A percentile compares a stretch with the other conserved stretches of the same genome.
Evolutionary conservation across 495 filamentous ascomycete species (phyloP).

Genomic region (Xylaria nigripes): DNA sequence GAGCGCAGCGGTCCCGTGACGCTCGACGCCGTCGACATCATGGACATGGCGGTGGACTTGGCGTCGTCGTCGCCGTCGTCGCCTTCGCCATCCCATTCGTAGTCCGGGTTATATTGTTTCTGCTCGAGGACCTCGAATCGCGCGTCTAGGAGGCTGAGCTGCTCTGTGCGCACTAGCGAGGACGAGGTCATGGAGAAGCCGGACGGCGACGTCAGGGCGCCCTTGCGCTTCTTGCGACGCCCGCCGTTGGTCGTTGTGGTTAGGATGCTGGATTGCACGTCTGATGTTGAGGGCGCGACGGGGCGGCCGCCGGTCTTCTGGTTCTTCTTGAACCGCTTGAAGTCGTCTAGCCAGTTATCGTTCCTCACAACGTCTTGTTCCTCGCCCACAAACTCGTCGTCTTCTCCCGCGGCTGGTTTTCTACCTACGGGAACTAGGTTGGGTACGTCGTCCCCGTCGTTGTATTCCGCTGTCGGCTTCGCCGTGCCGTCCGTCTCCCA

Average conservation of each 20-base stretch:
- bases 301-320: conserved; percentile 41
- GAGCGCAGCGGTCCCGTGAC: conserved; percentile 50
- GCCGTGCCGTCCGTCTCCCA: conserved; percentile 95
- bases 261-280: conserved; percentile 65
- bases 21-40: conserved; percentile 41
- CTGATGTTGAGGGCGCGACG: conserved; percentile 43
- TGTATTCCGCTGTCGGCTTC: conserved; percentile 51
- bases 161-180: conserved; percentile 77
- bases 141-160: conserved; percentile 74
- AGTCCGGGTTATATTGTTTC: conserved; percentile 63
- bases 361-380: conserved; percentile 37
- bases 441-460: conserved; percentile 39
- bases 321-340: conserved; percentile 80
- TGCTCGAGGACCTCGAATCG: conserved; percentile 88
- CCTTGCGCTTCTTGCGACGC: conserved; percentile 81
- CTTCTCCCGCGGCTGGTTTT: conserved; percentile 20
- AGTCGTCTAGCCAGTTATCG: conserved; percentile 80
- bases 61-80: conserved; percentile 44
- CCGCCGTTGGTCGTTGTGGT: conserved; percentile 68
- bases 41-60: conserved; percentile 28
- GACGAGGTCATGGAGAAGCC: conserved; percentile 97
- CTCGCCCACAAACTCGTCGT: conserved; percentile 15
- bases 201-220: conserved; percentile 80
- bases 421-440: conserved; percentile 34
- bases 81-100: conserved; percentile 44